Percentiles rank a stretch among this genome's conserved stretches.
Evolutionary conservation across 208 protist species (phyloP).

Genomic region (Naegleria gruberi): DNA sequence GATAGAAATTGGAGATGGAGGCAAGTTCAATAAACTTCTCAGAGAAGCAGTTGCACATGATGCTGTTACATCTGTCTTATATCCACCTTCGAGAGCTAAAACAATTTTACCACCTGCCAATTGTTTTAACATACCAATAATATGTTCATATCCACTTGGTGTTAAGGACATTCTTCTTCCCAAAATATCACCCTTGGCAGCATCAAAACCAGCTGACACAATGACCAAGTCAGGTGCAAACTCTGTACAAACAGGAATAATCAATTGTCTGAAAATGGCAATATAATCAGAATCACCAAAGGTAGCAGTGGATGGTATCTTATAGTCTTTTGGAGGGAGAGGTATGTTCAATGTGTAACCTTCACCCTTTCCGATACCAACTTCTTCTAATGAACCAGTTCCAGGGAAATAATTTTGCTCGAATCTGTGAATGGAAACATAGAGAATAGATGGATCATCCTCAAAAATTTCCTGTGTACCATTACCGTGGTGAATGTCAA

Average conservation of each 20-base stretch:
- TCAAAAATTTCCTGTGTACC: slow-evolving; percentile 84
- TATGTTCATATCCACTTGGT: slow-evolving; percentile 61
- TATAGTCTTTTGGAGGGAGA: slow-evolving; percentile 56
- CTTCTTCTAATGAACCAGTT: slow-evolving; percentile 47
- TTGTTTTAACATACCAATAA: slow-evolving; percentile 51
- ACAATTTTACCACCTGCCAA: slow-evolving; percentile 24
- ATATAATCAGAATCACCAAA: slow-evolving; percentile 79
- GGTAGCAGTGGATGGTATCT: slow-evolving; percentile 25
- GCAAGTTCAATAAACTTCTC: not conserved
- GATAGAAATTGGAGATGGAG: not conserved
- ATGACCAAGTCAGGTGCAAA: slow-evolving; percentile 82
- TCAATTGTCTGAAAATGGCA: slow-evolving; percentile 72
- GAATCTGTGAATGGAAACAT: slow-evolving; percentile 78
- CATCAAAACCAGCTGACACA: slow-evolving; percentile 88
- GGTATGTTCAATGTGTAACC: slow-evolving; percentile 87
- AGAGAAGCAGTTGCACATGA: not conserved
- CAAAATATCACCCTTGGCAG: slow-evolving; percentile 77
- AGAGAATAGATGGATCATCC: slow-evolving; percentile 73
- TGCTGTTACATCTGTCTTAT: slow-evolving; percentile 17
- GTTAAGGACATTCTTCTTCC: slow-evolving; percentile 50
- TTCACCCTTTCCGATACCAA: slow-evolving; percentile 47
- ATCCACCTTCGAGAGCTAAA: slow-evolving; percentile 19
- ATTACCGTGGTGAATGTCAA: slow-evolving; percentile 89
- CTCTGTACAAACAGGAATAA: slow-evolving; percentile 71
- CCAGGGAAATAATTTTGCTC: slow-evolving; percentile 75